Evolutionary conservation across 2,329 filamentous ascomycete genomes (phyloP), one percentile per base, ranked within the genome.

Genomic region (Fusarium sp.): DNA sequence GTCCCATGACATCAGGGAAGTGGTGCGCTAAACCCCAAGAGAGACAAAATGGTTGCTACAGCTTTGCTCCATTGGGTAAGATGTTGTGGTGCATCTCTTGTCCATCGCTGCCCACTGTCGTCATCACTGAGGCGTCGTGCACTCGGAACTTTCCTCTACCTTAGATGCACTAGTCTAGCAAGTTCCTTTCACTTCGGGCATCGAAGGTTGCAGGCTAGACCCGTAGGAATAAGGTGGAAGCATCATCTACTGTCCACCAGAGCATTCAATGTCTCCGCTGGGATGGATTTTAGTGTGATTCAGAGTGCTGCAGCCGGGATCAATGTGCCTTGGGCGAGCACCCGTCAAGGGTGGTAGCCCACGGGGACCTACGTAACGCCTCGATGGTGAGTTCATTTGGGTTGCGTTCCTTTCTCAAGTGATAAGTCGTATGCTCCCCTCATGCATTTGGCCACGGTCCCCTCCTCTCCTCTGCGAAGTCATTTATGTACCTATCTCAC

Each of bases 1-100:
- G 64, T 57, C 37, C 25, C 59, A 73, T 73, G 71, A 73, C 71
- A 73, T 73, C 71, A 73, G 67, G 66, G 58, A 58, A 60, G 46
- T 42, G 38, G 25, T 53, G 30, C 59, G 49, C 70, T 73, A 72
- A 64, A 42, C 62, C 33, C 30, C 18, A 61, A 59, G 12, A 42
- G 66, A 42, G 67, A 44, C 46, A 56, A 42, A 25, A 56, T 59
- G 46, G 52, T 58, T 49, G 65, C 69, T 63, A 15, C 49, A 47
- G 40, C 63, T 53, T 72, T 60, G 32, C 64, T 59, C 64, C 42
- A 52, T 72, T 50, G 49, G 68, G 69, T 33, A 71, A 67, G 46
- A 63, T 63, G 52, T 71, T 63, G 40, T 60, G 44, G 53, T 69
- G 38, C 50, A 66, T 59, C 35, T 54, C 40, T 46, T 67, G 43